Percentiles rank a stretch among this genome's conserved stretches.
phyloP scores from a whole-genome alignment of 2,329 filamentous ascomycete species.

The Aspergillus sp. region DNA sequence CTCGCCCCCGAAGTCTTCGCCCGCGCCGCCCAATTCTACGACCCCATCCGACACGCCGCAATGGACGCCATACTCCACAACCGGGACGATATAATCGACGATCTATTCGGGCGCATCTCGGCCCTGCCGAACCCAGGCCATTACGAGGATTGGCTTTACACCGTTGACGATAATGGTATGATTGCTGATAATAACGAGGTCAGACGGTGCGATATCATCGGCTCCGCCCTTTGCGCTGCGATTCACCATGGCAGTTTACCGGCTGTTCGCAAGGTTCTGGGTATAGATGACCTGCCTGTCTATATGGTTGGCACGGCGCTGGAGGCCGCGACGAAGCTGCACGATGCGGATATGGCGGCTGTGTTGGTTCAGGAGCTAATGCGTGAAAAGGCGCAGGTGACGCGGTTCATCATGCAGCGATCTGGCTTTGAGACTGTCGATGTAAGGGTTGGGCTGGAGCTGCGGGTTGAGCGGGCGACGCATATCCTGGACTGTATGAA shows the following conservation, averaged over 20 bases:
- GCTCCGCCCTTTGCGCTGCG: neutral
- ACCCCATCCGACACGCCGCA: neutral
- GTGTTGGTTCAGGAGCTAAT: neutral
- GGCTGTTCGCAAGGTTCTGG: neutral
- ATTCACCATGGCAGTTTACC: neutral
- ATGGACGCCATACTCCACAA: neutral
- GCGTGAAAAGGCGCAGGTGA: neutral
- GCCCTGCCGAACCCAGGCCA: neutral
- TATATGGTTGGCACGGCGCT: neutral
- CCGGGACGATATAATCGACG: neutral
- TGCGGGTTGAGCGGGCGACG: neutral
- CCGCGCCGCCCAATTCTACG: neutral
- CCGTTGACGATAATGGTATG: neutral
- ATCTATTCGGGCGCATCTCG: neutral
- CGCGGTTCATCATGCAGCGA: neutral
- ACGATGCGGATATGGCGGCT: neutral
- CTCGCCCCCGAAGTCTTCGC: neutral
- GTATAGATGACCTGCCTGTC: neutral
- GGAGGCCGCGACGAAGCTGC: neutral
- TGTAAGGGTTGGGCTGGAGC: neutral
- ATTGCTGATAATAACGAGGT: neutral
- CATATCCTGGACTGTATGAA: neutral
- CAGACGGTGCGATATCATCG: neutral
- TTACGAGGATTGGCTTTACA: neutral
- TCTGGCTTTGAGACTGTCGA: neutral